Evolutionary conservation across 768 basidiomycete species (phyloP).

Genomic region (Termitomyces heimii): DNA sequence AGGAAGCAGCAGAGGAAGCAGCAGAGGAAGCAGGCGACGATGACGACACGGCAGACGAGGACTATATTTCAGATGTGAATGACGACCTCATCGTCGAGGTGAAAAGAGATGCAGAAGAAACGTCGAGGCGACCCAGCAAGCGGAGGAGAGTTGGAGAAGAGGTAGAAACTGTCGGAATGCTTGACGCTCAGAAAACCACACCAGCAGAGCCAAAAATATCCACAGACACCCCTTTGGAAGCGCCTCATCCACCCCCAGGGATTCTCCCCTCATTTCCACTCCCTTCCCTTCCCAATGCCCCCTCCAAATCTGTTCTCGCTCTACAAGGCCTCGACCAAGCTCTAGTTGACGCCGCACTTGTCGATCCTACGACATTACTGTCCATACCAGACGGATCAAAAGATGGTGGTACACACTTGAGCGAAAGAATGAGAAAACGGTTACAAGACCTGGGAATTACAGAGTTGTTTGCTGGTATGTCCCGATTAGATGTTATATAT

Average conservation of each 20-base stretch:
- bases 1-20: conserved; percentile 20
- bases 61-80: conserved; percentile 13
- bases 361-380: conserved; percentile 46
- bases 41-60: conserved; percentile 15
- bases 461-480: conserved; percentile 83
- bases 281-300: conserved; percentile 59
- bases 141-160: conserved; percentile 30
- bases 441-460: conserved; percentile 74
- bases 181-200: conserved; percentile 10
- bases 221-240: conserved; percentile 6
- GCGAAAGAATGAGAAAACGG: conserved; percentile 52
- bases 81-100: conserved; percentile 5
- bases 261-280: conserved; percentile 65
- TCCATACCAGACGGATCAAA: conserved; percentile 38
- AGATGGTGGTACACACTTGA: conserved; percentile 44
- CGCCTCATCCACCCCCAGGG: conserved; percentile 16
- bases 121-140: conserved; percentile 34
- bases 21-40: conserved; percentile 17
- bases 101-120: conserved; percentile 12
- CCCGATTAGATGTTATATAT: not conserved
- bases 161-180: conserved; percentile 17
- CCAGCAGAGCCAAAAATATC: conserved; percentile 7
- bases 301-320: conserved; percentile 64
- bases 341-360: conserved; percentile 60
- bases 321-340: conserved; percentile 77